Evolutionary conservation across 257 asterid species (phyloP).

Genomic region (Capsicum pubescens): DNA sequence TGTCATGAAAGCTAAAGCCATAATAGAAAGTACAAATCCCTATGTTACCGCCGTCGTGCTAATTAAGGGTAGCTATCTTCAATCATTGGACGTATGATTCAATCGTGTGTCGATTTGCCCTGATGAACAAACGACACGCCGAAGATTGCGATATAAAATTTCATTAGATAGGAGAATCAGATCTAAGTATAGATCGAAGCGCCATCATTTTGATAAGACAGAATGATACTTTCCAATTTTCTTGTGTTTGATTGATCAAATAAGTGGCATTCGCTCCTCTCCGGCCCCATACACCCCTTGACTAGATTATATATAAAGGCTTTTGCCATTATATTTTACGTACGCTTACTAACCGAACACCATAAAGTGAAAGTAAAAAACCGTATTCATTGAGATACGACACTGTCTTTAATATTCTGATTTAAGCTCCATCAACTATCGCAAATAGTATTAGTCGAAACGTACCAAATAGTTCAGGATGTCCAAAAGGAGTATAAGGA

Average conservation of each 20-base stretch:
- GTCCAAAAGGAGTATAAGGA: no score
- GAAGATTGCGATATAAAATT: background rate
- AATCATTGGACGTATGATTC: background rate
- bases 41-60: background rate
- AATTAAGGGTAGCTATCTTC: background rate
- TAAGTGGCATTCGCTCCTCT: background rate
- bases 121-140: background rate
- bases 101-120: conserved; percentile 6
- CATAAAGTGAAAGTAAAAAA: no score
- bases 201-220: background rate
- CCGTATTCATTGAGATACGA: no score
- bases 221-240: background rate
- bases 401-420: no score
- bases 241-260: background rate
- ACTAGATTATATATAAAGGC: no score
- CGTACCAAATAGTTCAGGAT: no score
- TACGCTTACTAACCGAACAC: no score
- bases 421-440: no score
- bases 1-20: background rate
- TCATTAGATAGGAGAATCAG: background rate
- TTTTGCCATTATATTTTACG: no score
- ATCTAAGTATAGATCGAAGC: background rate
- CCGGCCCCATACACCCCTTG: no score
- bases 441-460: no score
- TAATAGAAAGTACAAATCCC: background rate